phyloP scores from a whole-genome alignment of 192 early-diverging fungal species.

The Rhizophagus sp. region DNA sequence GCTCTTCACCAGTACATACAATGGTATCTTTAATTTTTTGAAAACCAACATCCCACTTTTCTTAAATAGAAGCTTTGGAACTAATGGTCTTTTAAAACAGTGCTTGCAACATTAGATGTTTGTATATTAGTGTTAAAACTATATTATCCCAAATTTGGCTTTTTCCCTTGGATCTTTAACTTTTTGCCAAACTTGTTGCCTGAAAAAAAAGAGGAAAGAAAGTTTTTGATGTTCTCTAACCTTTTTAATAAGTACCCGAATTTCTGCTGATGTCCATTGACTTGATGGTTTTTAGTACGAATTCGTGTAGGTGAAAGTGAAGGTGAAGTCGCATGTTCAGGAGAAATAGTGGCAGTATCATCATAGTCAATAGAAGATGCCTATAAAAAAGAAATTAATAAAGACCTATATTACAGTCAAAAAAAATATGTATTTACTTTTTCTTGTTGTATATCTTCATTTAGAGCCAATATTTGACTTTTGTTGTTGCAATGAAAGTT shows the following conservation, averaged over 20 bases:
- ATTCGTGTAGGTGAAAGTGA: too few species aligned
- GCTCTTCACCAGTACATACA: not conserved
- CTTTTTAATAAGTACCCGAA: not conserved
- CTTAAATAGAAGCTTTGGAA: not conserved
- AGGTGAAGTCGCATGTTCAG: too few species aligned
- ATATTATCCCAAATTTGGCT: not conserved
- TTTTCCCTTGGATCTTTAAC: not conserved
- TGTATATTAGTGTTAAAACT: not conserved
- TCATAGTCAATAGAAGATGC: too few species aligned
- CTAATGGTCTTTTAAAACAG: not conserved
- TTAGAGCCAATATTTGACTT: too few species aligned
- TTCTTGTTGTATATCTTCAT: too few species aligned
- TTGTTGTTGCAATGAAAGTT: too few species aligned
- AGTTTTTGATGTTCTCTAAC: not conserved
- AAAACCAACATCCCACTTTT: not conserved
- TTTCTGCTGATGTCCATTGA: not conserved
- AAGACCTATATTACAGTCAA: too few species aligned
- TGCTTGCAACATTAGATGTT: not conserved
- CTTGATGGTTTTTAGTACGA: not conserved
- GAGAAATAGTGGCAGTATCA: too few species aligned
- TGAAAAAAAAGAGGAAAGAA: too few species aligned
- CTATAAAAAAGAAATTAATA: too few species aligned
- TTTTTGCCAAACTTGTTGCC: not conserved
- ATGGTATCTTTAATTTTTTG: not conserved
- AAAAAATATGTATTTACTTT: too few species aligned